Conservation (phyloP, 2,329 filamentous ascomycete genomes). For the Aspergillus unguis region DNA sequence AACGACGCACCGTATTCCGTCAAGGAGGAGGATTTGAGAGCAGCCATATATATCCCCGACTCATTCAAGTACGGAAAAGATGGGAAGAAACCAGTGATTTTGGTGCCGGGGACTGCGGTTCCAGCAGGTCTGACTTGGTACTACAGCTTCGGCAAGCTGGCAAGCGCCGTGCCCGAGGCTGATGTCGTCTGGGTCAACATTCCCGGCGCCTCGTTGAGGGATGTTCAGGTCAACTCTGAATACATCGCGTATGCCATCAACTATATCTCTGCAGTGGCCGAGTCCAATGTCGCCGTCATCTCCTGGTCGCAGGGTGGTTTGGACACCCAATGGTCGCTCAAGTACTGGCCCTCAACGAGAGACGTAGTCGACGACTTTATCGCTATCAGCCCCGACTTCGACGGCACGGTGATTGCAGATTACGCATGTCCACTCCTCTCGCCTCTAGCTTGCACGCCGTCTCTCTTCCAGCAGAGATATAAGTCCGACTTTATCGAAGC, state of each 20-base stretch:
- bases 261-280: constrained; percentile 48
- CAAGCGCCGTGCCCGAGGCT: constrained; percentile 41
- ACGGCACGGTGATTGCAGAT: not conserved
- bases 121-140: constrained; percentile 47
- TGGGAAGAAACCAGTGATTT: constrained; percentile 46
- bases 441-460: constrained; percentile 43
- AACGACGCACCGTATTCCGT: constrained; percentile 51
- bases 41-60: not conserved
- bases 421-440: not conserved
- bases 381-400: constrained; percentile 47
- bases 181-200: constrained; percentile 58
- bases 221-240: constrained; percentile 53
- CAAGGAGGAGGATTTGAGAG: constrained; percentile 45
- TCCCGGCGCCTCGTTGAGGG: constrained; percentile 45
- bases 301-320: constrained; percentile 57
- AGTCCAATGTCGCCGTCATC: constrained; percentile 45
- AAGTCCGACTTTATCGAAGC: constrained; percentile 21
- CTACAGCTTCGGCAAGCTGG: constrained; percentile 50
- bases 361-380: constrained; percentile 49
- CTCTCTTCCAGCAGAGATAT: constrained; percentile 43
- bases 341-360: constrained; percentile 55
- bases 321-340: constrained; percentile 56
- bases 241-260: constrained; percentile 59
- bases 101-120: constrained; percentile 53
- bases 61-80: constrained; percentile 32